Base-by-base conservation (phyloP, 148 eudicot species). In the Heliosperma pusillum region DNA sequence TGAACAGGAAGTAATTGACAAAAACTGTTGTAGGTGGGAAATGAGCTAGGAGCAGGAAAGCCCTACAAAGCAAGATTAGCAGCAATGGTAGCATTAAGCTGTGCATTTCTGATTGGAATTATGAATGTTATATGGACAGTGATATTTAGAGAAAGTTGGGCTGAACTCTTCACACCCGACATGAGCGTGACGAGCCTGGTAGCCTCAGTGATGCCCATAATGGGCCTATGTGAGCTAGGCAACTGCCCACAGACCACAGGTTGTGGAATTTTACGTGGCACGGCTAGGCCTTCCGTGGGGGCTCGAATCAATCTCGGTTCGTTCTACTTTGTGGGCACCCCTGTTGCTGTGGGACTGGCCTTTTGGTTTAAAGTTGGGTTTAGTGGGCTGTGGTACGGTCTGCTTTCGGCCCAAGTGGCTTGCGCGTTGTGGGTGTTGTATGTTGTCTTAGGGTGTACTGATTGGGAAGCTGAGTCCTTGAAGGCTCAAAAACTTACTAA, bases 201-300 rank as follows among this genome's bases (percentile, higher is more conserved):
- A 7, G 90, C 97, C 56, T 88, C 93, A 11, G 96, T 92, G 0
- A 88, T 92, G 91, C 98, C 98, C 10, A 73, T 94, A 33, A 89
- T 92, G 86, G 98, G 97, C 33, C 79, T 94, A 1, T 91, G 97
- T 73, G 98, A 94, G 88, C 86, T 94, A 2, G 98, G 98, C 0
- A 94, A 94, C 84, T 94, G 98, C 60, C 98, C 98, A 6, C 98
- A 94, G 29, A 94, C 98, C 0, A 94, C 98, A 0, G 98, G 98
- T 36, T 94, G 98, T 70, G 98, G 98, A 27, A 87, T 94, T 76
- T 83, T 94, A 36, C 91, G 98, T 16, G 98, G 97, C 58, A 86
- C 92, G 0, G 97, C 98, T 7, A 79, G 98, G 70, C 98, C 98
- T 0, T 90, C 84, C 0, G 86, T 92, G 20, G 98, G 93, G 22